Percentiles rank a stretch among this genome's conserved stretches.
phyloP scores from a whole-genome alignment of 495 filamentous ascomycete species.

The Evernia prunastri region DNA sequence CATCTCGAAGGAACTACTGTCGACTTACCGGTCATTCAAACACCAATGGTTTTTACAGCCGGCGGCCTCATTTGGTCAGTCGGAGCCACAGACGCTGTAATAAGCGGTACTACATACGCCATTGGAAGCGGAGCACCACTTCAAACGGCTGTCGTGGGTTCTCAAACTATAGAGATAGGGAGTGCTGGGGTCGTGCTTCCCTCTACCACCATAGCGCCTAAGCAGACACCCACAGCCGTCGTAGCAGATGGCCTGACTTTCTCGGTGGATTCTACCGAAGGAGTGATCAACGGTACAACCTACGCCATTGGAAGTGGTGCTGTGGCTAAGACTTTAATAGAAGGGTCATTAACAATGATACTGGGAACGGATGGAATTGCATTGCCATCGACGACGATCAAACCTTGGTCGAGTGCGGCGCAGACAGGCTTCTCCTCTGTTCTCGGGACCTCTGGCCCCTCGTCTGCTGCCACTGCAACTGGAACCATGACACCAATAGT shows the following conservation, averaged over 20 bases:
- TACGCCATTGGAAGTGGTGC: conserved; percentile 37
- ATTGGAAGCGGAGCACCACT: conserved; percentile 32
- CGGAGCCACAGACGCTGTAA: conserved; percentile 36
- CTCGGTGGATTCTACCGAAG: conserved; percentile 34
- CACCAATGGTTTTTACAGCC: conserved; percentile 34
- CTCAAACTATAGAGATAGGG: conserved; percentile 43
- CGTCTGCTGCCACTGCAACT: neutral
- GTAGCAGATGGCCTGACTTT: conserved; percentile 34
- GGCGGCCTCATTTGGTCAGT: conserved; percentile 35
- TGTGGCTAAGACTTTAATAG: conserved; percentile 32
- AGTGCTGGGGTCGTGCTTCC: conserved; percentile 37
- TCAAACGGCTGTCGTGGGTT: conserved; percentile 36
- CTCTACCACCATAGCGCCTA: conserved; percentile 32
- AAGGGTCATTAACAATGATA: conserved; percentile 41
- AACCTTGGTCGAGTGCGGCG: conserved; percentile 1
- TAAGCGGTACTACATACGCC: conserved; percentile 43
- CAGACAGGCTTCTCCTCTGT: conserved; percentile 1
- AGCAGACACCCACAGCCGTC: conserved; percentile 23
- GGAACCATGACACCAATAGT: neutral
- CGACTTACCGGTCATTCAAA: conserved; percentile 18
- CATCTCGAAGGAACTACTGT: conserved; percentile 37
- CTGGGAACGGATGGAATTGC: conserved; percentile 40
- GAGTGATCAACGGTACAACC: conserved; percentile 42
- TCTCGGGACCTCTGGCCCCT: neutral
- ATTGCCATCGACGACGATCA: conserved; percentile 34